Evolutionary conservation across 305 asterid genomes (phyloP).

Genomic region (Solanum hybrid): DNA sequence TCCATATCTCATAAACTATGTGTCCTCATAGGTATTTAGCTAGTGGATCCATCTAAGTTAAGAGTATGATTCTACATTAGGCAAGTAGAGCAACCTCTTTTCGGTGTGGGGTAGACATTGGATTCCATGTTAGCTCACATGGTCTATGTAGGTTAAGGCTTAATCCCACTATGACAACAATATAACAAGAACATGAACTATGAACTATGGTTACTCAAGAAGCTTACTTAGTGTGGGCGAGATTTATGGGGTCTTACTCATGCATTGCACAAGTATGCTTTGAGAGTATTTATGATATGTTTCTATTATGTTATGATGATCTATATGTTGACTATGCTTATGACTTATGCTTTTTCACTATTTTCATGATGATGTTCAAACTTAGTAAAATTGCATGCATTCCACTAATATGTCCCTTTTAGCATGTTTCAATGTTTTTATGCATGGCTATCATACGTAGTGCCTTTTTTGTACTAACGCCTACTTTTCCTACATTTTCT

Average conservation of each 20-base stretch:
- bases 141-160: background rate
- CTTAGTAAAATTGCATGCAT: background rate
- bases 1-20: background rate
- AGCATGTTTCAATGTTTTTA: background rate
- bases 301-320: background rate
- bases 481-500: background rate
- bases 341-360: background rate
- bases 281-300: background rate
- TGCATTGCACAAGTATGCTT: background rate
- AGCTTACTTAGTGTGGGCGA: background rate
- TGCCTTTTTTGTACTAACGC: background rate
- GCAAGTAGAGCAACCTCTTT: background rate
- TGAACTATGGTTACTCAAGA: background rate
- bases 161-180: no score
- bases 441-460: background rate
- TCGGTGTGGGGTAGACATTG: background rate
- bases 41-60: background rate
- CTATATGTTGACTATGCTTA: no score
- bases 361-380: background rate
- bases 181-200: no score
- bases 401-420: background rate
- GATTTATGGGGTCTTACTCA: background rate
- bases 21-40: background rate
- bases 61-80: background rate
- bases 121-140: background rate